phyloP scores from a whole-genome alignment of 192 early-diverging fungal species.

The Chytriomyces hyalinus region DNA sequence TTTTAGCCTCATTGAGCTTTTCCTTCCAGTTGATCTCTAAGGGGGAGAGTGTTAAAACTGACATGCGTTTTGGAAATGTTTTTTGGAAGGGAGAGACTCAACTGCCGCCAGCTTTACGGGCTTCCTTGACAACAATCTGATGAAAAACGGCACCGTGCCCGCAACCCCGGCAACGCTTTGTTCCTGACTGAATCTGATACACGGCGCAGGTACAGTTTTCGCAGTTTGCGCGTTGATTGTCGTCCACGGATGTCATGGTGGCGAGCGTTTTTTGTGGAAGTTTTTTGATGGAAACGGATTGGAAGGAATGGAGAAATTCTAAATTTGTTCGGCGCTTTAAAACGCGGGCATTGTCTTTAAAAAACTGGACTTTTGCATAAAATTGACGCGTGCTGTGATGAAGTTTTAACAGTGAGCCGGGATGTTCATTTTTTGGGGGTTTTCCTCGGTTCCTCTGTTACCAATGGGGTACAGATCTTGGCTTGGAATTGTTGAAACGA shows the following conservation, averaged over 20 bases:
- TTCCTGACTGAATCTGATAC: slow-evolving; percentile 15
- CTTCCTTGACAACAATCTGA: slow-evolving; percentile 1
- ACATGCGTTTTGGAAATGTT: not conserved
- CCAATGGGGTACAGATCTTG: no score
- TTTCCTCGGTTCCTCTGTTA: no score
- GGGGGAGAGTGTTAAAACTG: not conserved
- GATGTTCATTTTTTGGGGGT: no score
- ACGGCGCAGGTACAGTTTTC: slow-evolving; percentile 23
- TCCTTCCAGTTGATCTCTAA: slow-evolving; percentile 30
- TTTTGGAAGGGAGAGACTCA: not conserved
- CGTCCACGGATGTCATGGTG: not conserved
- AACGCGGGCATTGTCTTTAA: not conserved
- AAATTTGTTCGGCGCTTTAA: not conserved
- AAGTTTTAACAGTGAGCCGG: no score
- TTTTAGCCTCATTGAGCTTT: slow-evolving; percentile 26
- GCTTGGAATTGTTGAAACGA: no score
- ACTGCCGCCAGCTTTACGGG: not conserved
- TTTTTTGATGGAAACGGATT: not conserved
- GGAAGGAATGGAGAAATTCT: not conserved
- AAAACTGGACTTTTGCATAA: not conserved
- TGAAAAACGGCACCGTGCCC: slow-evolving; percentile 27
- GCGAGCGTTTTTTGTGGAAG: not conserved
- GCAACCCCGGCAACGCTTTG: slow-evolving; percentile 31
- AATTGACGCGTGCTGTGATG: not conserved
- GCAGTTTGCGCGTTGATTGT: slow-evolving; percentile 30